phyloP scores from a whole-genome alignment of 2,329 filamentous ascomycete genomes.

The Rosellinia necatrix region DNA sequence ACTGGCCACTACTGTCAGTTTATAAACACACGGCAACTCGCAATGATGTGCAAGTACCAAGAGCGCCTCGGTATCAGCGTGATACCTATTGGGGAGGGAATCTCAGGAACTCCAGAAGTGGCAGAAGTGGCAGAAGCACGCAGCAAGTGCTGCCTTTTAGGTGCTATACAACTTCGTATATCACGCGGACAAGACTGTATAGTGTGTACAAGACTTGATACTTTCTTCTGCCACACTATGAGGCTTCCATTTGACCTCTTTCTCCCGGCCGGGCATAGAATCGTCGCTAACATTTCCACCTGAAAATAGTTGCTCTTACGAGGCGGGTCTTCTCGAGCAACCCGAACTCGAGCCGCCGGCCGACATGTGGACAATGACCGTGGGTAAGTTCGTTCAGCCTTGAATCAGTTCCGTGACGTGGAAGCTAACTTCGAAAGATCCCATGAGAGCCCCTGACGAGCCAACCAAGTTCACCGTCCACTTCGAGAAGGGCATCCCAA shows the following conservation, averaged over 20 bases:
- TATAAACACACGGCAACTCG: not conserved
- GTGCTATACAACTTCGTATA: not conserved
- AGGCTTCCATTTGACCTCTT: not conserved
- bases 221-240: not conserved
- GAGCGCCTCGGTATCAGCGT: not conserved
- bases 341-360: not conserved
- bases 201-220: not conserved
- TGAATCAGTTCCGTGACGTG: not conserved
- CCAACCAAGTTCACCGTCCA: slow-evolving; percentile 72
- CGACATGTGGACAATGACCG: not conserved
- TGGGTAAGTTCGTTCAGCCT: not conserved
- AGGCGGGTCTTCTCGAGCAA: not conserved
- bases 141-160: not conserved
- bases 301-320: not conserved
- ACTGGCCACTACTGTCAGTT: not conserved
- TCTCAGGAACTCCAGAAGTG: not conserved
- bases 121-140: not conserved
- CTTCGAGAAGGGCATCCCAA: slow-evolving; percentile 75
- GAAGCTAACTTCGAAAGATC: slow-evolving; percentile 48
- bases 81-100: not conserved
- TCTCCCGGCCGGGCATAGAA: not conserved
- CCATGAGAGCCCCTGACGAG: slow-evolving; percentile 70
- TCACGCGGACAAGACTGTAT: not conserved
- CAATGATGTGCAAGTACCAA: not conserved
- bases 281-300: not conserved